Base-by-base conservation (phyloP, 2,329 filamentous ascomycete genomes). In the Zasmidium cellare region DNA sequence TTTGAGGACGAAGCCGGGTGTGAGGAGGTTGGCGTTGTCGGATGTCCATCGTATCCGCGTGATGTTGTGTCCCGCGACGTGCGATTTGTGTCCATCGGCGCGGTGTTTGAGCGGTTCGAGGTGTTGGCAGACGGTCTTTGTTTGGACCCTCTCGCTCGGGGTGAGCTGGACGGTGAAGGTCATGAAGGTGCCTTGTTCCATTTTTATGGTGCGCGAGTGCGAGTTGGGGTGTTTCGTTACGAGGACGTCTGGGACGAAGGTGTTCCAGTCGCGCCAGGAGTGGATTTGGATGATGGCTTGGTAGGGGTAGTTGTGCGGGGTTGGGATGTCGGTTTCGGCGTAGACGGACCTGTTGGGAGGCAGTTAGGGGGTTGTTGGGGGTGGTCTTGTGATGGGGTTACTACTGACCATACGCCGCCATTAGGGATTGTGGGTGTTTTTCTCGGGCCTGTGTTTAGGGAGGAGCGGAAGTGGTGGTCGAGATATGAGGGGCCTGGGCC, bases 181-280 rank as follows among this genome's bases (percentile, higher is more conserved):
- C 69, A 80, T 74, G 62, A 69, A 71, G 2, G 78, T 79, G 18
- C 75, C 77, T 59, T 75, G 73, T 31, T 63, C 61, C 59, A 74
- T 63, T n/a, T 56, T 60, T 3, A 65, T 54, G 16, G 57, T 47
- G 24, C 58, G 48, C 1, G 51, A 23, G 45, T 67, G 65, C 0
- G 65, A 57, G 45, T 56, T 59, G 9, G 77, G 72, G 25, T 80
- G 78, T 38, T 73, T 71, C 46, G 72, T 76, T 62, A 82, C 76
- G n/a, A 73, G 74, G 3, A 79, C 77, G 22, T 71, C 69, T 2
- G 77, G 74, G 5, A 78, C 71, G 65, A 80, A 81, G 6, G 70
- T 70, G 62, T 80, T 81, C 79, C 79, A 82, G 48, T 73, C 64
- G 20, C 74, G 71, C 75, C 76, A 81, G 24, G 52, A 51, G 74